phyloP scores from a whole-genome alignment of 1,284 basidiomycete genomes.

The Ganoderma sinense region DNA sequence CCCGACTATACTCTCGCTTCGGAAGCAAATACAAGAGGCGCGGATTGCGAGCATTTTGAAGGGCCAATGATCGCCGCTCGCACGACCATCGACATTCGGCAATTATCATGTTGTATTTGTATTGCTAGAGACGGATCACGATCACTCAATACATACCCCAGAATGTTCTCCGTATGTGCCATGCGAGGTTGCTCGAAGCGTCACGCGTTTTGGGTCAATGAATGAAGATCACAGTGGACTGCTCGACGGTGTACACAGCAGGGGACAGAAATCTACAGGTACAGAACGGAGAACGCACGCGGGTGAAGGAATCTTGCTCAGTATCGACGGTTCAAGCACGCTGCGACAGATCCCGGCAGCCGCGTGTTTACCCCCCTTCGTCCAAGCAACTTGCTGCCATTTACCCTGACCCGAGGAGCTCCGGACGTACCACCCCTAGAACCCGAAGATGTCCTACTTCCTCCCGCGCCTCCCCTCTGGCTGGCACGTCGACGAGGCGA shows the following conservation, averaged over 20 bases:
- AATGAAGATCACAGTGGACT: neutral
- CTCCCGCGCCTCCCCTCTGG: constrained; percentile 93
- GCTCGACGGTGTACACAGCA: constrained; percentile 9
- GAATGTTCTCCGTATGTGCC: neutral
- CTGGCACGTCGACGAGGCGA: constrained; percentile 98
- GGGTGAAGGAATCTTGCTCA: constrained; percentile 40
- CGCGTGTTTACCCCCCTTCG: no score
- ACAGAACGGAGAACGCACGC: constrained; percentile 22
- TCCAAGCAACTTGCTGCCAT: no score
- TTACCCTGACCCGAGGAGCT: no score
- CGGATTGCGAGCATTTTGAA: constrained; percentile 82
- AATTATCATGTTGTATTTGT: constrained; percentile 2
- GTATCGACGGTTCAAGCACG: no score
- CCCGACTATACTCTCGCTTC: constrained; percentile 59
- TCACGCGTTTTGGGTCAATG: neutral
- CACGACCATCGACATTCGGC: neutral
- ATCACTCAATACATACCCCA: neutral
- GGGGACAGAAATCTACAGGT: constrained; percentile 16
- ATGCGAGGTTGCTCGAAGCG: neutral
- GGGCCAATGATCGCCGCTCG: constrained; percentile 37
- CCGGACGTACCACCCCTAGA: no score
- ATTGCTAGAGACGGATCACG: neutral
- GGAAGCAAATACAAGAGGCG: constrained; percentile 64
- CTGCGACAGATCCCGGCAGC: no score
- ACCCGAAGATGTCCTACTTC: constrained; percentile 77